Evolutionary conservation across 2,329 filamentous ascomycete genomes (phyloP), one percentile per base, ranked within the genome.

Genomic region (Didymella glomerata): DNA sequence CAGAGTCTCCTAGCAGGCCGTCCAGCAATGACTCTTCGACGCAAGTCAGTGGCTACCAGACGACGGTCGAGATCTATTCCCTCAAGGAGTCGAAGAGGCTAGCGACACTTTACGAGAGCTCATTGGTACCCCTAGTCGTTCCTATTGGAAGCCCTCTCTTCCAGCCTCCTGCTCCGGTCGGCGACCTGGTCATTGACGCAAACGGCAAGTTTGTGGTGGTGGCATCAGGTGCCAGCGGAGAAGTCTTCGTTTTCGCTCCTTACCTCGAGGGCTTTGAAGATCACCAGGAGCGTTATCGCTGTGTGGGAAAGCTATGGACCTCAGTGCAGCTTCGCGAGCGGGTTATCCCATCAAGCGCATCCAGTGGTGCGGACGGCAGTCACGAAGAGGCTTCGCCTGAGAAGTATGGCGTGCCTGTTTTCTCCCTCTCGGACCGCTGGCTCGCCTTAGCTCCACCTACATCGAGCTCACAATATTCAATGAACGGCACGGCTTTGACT

Each of bases 251-350:
- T 8, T 98, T 82, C 63, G 69, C 77, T 6, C 72, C 76, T 1
- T 75, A 74, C 45, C 54, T 64, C 28, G 70, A 71, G 44, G 69
- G 63, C 22, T 62, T 69, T 22, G 52, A 66, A 20, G 72, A 72
- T n/a, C 69, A 70, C 52, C 46, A 57, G 5, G 69, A 70, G 36
- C 66, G 66, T 8, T 89, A 87, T 71, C 80, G 82, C 58, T 97
- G 93, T 69, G 82, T 95, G 54, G 93, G 90, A 20, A 99, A 99
- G 78, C 80, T 96, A 18, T 99, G 95, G 95, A 97, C 95, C 0
- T 89, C 88, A 44, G 81, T 97, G 27, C 91, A 95, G 71, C 85
- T 68, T 27, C 73, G 76, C 30, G 72, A 78, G 52, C 69, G 73
- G n/a, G 65, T 59, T 1, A 55, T 65, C 11, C 72, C 71, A n/a